Percentiles rank a stretch among this genome's conserved stretches.
phyloP scores from a whole-genome alignment of 768 basidiomycete genomes.

The Cystofilobasidium bisporidii region DNA sequence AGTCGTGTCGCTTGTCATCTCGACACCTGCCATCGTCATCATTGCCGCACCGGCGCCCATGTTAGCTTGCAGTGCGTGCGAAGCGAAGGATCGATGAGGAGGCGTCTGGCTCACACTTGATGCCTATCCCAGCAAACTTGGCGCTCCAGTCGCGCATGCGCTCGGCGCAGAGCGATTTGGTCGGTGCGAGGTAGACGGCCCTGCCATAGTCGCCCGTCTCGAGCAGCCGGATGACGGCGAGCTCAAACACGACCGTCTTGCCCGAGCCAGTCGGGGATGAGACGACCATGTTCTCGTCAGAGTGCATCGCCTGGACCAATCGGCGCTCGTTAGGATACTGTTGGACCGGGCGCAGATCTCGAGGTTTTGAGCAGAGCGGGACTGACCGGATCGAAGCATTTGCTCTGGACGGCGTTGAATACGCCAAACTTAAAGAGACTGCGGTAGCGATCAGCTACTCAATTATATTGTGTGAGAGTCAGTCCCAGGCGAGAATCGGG shows the following conservation, averaged over 20 bases:
- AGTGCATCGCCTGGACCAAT: slow-evolving; percentile 47
- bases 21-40: slow-evolving; percentile 58
- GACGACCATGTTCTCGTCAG: slow-evolving; percentile 41
- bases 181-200: slow-evolving; percentile 87
- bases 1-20: slow-evolving; percentile 85
- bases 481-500: too few relatives aligned
- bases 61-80: too few relatives aligned
- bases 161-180: slow-evolving; percentile 85
- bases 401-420: slow-evolving; percentile 86
- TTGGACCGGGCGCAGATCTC: background rate
- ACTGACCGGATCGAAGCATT: slow-evolving; percentile 64
- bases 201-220: slow-evolving; percentile 46
- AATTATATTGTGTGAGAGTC: too few relatives aligned
- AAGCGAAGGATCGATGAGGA: too few relatives aligned
- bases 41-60: too few relatives aligned
- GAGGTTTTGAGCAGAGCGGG: too few relatives aligned
- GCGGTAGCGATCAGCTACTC: slow-evolving; percentile 78
- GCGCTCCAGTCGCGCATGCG: slow-evolving; percentile 68
- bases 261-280: slow-evolving; percentile 87
- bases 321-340: background rate
- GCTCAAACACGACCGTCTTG: slow-evolving; percentile 81
- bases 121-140: slow-evolving; percentile 66
- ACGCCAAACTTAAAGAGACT: slow-evolving; percentile 74
- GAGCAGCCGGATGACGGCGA: slow-evolving; percentile 71
- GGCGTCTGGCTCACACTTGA: slow-evolving; percentile 53